phyloP scores from a whole-genome alignment of 352 stramenopile genomes.

The Phytophthora uliginosa region DNA sequence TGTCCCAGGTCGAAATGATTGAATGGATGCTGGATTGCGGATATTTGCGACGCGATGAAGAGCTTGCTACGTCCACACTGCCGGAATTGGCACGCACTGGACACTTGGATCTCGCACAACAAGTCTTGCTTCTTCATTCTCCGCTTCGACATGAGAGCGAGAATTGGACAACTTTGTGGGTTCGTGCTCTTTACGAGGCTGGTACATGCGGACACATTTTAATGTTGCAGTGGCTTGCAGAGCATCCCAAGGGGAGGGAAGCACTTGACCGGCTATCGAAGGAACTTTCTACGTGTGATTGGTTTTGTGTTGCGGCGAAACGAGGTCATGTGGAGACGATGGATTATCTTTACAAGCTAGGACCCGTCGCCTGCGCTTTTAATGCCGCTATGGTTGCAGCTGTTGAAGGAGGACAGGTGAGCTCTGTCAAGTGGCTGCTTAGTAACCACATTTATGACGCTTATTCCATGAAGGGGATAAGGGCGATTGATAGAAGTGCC shows the following conservation, averaged over 20 bases:
- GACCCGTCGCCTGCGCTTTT: background rate
- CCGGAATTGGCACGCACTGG: slow-evolving; percentile 1
- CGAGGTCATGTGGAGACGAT: background rate
- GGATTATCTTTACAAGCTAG: background rate
- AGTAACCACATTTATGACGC: background rate
- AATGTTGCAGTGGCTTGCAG: slow-evolving; percentile 1
- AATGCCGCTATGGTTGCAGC: background rate
- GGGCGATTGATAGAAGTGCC: background rate
- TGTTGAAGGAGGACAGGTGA: background rate
- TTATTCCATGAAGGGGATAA: background rate
- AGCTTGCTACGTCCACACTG: background rate
- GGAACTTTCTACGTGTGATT: background rate
- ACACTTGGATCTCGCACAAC: slow-evolving; percentile 5
- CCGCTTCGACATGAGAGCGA: background rate
- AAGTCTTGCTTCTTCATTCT: slow-evolving; percentile 15
- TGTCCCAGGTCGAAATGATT: slow-evolving; percentile 2
- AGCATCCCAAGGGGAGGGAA: background rate
- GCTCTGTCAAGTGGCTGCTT: background rate
- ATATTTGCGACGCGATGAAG: slow-evolving; percentile 5
- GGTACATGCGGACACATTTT: background rate
- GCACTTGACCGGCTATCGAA: background rate
- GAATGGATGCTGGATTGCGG: slow-evolving; percentile 5
- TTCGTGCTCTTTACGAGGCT: background rate
- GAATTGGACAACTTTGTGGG: background rate
- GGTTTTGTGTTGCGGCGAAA: background rate